A percentile compares a stretch with the other conserved stretches of the same genome.
phyloP scores from a whole-genome alignment of 768 basidiomycete genomes.

The Lactifluus piperatus region DNA sequence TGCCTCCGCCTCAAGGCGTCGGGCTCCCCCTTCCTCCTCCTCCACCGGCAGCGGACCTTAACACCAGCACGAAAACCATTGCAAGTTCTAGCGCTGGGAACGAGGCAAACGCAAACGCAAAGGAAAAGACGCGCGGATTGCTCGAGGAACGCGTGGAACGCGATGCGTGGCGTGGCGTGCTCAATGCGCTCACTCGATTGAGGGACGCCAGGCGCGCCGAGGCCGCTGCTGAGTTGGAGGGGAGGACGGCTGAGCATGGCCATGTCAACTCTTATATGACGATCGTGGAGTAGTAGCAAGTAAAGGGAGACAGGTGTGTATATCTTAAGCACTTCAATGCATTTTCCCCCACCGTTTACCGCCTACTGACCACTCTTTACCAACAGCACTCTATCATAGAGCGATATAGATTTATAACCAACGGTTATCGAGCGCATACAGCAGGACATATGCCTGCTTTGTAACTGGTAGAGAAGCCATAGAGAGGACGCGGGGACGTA shows the following conservation, averaged over 20 bases:
- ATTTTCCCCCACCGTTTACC: no score
- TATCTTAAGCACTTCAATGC: no score
- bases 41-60: slow-evolving; percentile 18
- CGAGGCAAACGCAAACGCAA: not conserved
- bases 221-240: not conserved
- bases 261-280: not conserved
- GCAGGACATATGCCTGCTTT: no score
- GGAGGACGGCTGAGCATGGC: not conserved
- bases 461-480: no score
- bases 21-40: slow-evolving; percentile 48
- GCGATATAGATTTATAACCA: no score
- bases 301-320: not conserved
- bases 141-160: slow-evolving; percentile 71
- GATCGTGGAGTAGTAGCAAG: not conserved
- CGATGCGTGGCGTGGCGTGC: slow-evolving; percentile 69
- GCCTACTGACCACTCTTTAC: no score
- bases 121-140: slow-evolving; percentile 44
- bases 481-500: no score
- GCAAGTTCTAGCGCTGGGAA: not conserved
- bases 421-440: no score
- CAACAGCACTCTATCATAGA: no score
- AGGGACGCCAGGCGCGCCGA: slow-evolving; percentile 1
- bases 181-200: slow-evolving; percentile 45
- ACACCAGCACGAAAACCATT: slow-evolving; percentile 22
- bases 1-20: slow-evolving; percentile 73